Percentiles rank a stretch among this genome's conserved stretches.
phyloP scores from a whole-genome alignment of 345 rosid species.

The Hibiscus tridactylites region DNA sequence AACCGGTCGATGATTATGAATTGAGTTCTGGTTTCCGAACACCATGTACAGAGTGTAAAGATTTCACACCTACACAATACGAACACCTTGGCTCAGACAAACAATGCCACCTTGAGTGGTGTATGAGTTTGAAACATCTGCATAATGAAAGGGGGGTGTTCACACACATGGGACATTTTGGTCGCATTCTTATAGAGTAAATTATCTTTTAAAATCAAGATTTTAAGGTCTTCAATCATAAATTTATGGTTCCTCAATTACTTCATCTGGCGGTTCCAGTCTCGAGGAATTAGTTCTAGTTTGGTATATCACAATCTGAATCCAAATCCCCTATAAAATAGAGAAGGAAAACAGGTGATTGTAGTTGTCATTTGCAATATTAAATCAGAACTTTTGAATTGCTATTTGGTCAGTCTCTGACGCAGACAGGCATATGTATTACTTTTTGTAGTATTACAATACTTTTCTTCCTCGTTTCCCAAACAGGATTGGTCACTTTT shows the following conservation, averaged over 20 bases:
- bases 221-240: no score
- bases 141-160: background rate
- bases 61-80: background rate
- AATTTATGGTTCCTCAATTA: no score
- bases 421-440: no score
- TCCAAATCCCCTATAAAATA: no score
- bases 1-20: background rate
- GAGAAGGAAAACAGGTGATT: background rate
- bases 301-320: no score
- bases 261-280: no score
- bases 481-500: background rate
- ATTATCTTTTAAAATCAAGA: background rate
- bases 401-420: no score
- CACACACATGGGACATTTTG: background rate
- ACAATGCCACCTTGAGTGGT: background rate
- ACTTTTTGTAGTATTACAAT: no score
- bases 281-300: no score
- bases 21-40: background rate
- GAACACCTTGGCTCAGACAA: background rate
- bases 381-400: background rate
- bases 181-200: background rate
- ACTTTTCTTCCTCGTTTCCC: no score
- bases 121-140: background rate
- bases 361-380: background rate
- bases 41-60: constrained; percentile 2